phyloP scores from a whole-genome alignment of 208 protist species.

The Leishmania lainsoni region DNA sequence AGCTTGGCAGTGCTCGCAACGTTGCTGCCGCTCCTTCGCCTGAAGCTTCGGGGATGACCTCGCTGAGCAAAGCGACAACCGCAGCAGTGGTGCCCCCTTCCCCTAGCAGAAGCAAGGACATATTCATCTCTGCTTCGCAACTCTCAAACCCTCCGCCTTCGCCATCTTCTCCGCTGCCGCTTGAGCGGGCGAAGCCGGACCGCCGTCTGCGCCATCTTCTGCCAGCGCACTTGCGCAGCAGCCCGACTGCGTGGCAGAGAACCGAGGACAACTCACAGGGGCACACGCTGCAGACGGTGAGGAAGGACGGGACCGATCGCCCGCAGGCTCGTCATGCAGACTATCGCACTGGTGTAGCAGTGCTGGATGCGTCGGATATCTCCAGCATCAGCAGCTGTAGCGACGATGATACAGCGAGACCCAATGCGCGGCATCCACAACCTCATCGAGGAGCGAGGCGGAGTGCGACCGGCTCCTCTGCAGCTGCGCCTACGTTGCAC shows the following conservation, averaged over 20 bases:
- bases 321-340: neutral
- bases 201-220: constrained; percentile 52
- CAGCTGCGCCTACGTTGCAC: neutral
- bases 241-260: neutral
- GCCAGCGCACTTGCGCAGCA: constrained; percentile 24
- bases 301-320: neutral
- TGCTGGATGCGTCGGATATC: constrained; percentile 1
- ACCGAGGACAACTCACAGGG: neutral
- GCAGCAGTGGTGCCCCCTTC: neutral
- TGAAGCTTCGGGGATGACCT: neutral
- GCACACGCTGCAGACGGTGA: neutral
- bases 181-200: constrained; percentile 24
- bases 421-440: neutral
- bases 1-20: neutral
- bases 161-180: neutral
- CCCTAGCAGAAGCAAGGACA: neutral
- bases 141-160: neutral
- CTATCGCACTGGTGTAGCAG: neutral
- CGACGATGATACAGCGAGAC: neutral
- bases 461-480: neutral
- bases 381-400: constrained; percentile 22
- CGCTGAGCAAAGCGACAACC: neutral
- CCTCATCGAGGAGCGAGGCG: neutral
- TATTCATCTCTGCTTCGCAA: no score
- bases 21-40: neutral